Conservation (phyloP, 2,329 filamentous ascomycete genomes). For the Trichoderma atroviride region DNA sequence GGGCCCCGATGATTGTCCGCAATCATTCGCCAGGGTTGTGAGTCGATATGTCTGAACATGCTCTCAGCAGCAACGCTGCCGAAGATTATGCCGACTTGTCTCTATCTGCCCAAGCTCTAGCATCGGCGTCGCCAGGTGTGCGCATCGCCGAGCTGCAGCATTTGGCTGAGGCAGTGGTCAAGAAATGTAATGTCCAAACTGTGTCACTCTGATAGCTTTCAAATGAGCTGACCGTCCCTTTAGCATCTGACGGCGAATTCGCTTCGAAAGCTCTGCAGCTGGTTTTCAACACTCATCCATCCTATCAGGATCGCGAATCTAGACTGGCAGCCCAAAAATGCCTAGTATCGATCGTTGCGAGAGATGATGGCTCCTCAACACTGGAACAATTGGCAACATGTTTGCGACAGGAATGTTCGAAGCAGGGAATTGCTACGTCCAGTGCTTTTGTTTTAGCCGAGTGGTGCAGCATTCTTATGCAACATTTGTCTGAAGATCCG, state of each 20-base stretch:
- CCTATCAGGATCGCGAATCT: slow-evolving; percentile 84
- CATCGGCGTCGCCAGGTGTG: slow-evolving; percentile 62
- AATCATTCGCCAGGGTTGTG: slow-evolving; percentile 10
- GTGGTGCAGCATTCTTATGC: slow-evolving; percentile 82
- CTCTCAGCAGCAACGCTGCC: slow-evolving; percentile 16
- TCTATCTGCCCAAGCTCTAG: slow-evolving; percentile 50
- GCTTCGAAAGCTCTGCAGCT: slow-evolving; percentile 63
- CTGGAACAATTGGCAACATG: slow-evolving; percentile 67
- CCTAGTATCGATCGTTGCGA: slow-evolving; percentile 67
- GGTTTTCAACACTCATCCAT: slow-evolving; percentile 84
- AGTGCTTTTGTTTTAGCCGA: slow-evolving; percentile 88
- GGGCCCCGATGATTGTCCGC: slow-evolving; percentile 15
- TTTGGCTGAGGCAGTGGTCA: slow-evolving; percentile 59
- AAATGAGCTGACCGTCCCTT: slow-evolving; percentile 29
- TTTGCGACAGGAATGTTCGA: slow-evolving; percentile 73
- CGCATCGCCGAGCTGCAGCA: slow-evolving; percentile 58
- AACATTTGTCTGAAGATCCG: slow-evolving; percentile 64
- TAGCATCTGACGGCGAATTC: slow-evolving; percentile 51
- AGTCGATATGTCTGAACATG: slow-evolving; percentile 25
- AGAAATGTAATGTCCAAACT: slow-evolving; percentile 50
- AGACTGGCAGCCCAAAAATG: slow-evolving; percentile 82
- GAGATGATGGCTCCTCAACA: slow-evolving; percentile 55
- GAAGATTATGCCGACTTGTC: slow-evolving; percentile 13
- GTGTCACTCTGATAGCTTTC: slow-evolving; percentile 16
- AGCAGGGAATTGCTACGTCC: slow-evolving; percentile 73